Base-by-base conservation (phyloP, 1,284 basidiomycete species). In the Pholiota adiposa region DNA sequence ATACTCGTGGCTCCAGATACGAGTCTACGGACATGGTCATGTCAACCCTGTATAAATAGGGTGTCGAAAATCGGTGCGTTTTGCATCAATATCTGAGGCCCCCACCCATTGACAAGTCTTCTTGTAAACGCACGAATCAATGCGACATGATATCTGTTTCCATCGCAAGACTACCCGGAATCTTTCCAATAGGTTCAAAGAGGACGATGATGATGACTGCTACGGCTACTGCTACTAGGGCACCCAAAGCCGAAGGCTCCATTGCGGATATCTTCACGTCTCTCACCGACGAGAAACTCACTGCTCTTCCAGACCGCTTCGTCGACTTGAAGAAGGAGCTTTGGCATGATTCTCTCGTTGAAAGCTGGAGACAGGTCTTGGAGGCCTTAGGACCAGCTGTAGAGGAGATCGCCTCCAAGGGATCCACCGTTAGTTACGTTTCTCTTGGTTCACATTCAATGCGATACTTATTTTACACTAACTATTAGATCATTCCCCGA, bases 251-350 rank as follows among this genome's bases (percentile, higher is more conserved):
- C 21, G 77, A 79, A 58, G 79, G 80, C 11, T 74, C 75, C n/a
- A 87, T 90, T 56, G 81, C 82, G 1, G 77, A 79, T 14, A 82
- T 88, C 33, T 89, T 89, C 68, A 76, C 83, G 0, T 84, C 84
- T 0, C 73, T 88, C 5, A 79, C 81, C 1, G 75, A 76, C 9
- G 79, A 80, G 58, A 67, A 72, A 1, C 71, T 73, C 16, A 69
- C 64, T 1, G 61, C 69, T 1, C 77, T 90, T 2, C 87, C 89
- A 0, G 64, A 75, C 7, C 81, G 87, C 0, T 92, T 90, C 62
- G 69, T 79, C 0, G 77, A 82, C 11, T 71, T 92, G 36, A 92
- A 92, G 76, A 80, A 81, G 63, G 72, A 73, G 40, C 69, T 88
- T 1, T 80, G 83, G 72, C 76, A 72, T n/a, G 83, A 85, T 14